These are phyloP conservation scores for Datura wrightii DNA, from an alignment of 257 asterid genomes.

Conservation along the genomic window DNA sequence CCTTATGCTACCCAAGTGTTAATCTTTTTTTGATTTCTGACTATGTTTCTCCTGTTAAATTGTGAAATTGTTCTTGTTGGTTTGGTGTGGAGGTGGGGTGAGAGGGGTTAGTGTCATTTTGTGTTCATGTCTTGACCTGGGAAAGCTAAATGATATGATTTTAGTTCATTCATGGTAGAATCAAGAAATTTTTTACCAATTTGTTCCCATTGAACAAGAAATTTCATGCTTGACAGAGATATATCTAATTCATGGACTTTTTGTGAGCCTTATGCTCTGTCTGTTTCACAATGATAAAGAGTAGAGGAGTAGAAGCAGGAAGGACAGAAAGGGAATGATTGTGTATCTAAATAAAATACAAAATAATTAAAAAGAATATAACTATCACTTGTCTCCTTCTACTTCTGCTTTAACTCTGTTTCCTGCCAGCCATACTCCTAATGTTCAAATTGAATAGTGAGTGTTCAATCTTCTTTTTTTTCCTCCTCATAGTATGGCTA, in stretches of 20 bases:
- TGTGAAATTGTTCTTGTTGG: not conserved
- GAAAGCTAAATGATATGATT: not conserved
- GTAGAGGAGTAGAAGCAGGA: not conserved
- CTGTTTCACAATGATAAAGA: not conserved
- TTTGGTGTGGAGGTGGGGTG: not conserved
- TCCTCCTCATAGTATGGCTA: not conserved
- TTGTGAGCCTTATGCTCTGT: slow-evolving; percentile 14
- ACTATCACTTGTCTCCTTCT: not conserved
- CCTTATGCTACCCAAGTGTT: not conserved
- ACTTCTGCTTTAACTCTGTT: not conserved
- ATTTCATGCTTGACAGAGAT: not conserved
- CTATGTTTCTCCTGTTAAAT: not conserved
- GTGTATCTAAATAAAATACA: not conserved
- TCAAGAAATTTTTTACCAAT: not conserved
- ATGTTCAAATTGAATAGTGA: slow-evolving; percentile 4
- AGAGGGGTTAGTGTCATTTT: not conserved
- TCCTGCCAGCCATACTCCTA: not conserved
- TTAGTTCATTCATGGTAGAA: not conserved
- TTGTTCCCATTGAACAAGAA: not conserved
- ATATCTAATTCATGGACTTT: not conserved
- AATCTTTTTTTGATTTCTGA: not conserved
- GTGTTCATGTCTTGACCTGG: not conserved
- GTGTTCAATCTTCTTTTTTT: not conserved
- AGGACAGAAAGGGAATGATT: not conserved
- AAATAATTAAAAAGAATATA: not conserved